A percentile compares a stretch with the other conserved stretches of the same genome.
phyloP scores from a whole-genome alignment of 768 basidiomycete species.

The Auriscalpium vulgare region DNA sequence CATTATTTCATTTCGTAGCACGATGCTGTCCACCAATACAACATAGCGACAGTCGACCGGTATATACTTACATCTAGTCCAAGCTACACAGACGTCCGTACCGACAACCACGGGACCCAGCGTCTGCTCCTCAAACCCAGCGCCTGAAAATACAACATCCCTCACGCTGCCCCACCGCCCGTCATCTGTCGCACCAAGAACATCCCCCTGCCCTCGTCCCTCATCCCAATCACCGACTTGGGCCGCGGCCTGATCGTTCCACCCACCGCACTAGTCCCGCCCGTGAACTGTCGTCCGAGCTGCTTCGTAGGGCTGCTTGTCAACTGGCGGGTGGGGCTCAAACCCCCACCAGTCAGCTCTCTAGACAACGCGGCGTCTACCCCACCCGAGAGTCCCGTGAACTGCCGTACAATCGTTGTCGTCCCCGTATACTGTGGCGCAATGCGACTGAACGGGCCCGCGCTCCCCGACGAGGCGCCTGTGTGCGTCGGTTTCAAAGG shows the following conservation, averaged over 20 bases:
- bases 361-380: conserved; percentile 30
- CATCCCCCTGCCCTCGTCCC: conserved; percentile 70
- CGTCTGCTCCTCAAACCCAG: background rate
- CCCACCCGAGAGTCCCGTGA: conserved; percentile 51
- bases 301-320: conserved; percentile 65
- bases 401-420: conserved; percentile 68
- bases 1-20: too few relatives aligned
- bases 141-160: background rate
- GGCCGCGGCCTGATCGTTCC: conserved; percentile 45
- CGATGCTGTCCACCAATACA: too few relatives aligned
- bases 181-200: conserved; percentile 76
- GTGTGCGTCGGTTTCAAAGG: conserved; percentile 29
- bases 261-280: conserved; percentile 16
- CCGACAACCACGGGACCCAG: too few relatives aligned
- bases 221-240: conserved; percentile 70
- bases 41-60: too few relatives aligned
- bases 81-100: too few relatives aligned
- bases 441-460: conserved; percentile 25
- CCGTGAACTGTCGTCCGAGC: conserved; percentile 33
- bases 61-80: too few relatives aligned
- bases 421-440: conserved; percentile 58
- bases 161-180: conserved; percentile 28
- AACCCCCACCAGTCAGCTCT: conserved; percentile 61
- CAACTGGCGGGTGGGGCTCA: conserved; percentile 62
- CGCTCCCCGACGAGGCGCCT: conserved; percentile 29